Evolutionary conservation across 345 rosid genomes (phyloP).

Genomic region (Brassica rapa): DNA sequence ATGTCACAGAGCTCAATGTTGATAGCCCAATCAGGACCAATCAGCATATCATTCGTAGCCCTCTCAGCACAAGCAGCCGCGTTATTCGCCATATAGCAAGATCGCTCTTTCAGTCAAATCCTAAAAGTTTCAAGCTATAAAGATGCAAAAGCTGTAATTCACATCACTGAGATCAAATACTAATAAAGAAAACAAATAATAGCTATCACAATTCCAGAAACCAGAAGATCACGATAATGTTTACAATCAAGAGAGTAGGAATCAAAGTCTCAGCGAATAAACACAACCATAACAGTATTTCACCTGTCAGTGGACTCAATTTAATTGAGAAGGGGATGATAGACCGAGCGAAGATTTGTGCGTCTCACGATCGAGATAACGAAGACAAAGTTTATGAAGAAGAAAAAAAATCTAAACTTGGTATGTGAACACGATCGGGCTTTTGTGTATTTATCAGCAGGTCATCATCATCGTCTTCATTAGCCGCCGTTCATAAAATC

Average conservation of each 20-base stretch:
- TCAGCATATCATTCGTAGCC: constrained; percentile 86
- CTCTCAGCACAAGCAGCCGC: constrained; percentile 93
- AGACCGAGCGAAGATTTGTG: constrained; percentile 7
- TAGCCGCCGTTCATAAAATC: constrained; percentile 37
- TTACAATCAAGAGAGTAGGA: background rate
- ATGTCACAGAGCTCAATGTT: constrained; percentile 91
- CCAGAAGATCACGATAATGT: no score
- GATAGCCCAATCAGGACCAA: constrained; percentile 96
- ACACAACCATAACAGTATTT: no score
- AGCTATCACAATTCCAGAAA: no score
- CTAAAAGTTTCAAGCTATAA: constrained; percentile 25
- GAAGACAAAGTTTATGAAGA: background rate
- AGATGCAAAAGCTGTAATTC: no score
- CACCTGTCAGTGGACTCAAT: constrained; percentile 28
- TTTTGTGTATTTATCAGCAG: constrained; percentile 9
- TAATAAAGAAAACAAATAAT: background rate
- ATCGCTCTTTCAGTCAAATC: constrained; percentile 17
- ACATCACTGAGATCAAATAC: background rate
- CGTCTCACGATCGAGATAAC: constrained; percentile 5
- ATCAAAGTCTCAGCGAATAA: no score
- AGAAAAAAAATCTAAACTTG: background rate
- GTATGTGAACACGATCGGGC: constrained; percentile 18
- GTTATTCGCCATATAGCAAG: constrained; percentile 58
- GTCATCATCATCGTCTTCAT: constrained; percentile 9
- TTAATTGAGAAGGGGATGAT: background rate